Base-by-base conservation (phyloP, 1,284 basidiomycete species). In the Phellinidium pouzarii region DNA sequence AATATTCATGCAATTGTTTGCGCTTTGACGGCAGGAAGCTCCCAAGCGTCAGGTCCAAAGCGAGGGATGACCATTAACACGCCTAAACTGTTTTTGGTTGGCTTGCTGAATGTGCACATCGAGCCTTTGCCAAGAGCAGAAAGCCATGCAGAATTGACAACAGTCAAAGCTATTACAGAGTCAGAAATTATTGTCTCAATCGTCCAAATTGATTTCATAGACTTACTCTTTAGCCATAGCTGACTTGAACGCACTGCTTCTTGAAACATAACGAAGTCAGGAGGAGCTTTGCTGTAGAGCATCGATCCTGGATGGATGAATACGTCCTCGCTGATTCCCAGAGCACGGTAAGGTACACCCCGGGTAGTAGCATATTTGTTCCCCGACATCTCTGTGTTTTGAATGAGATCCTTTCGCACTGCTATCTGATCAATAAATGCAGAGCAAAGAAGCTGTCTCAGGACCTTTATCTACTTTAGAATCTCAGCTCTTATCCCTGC, bases 351-450 rank as follows among this genome's bases (percentile, higher is more conserved):
- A 0, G 93, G 74, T 6, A 99, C 81, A 12, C 87, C 85, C 56
- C 84, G 84, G 0, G 87, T 80, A 14, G 84, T 90, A 5, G 84
- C 75, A 67, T 80, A 88, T 60, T 91, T 84, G 31, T 75, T 69
- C 3, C 87, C 90, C n/a, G 75, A 71, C 2, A 72, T 69, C 1
- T 72, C 65, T 26, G 72, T 72, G 56, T 78, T 79, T 41, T 82
- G 75, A 8, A 86, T 76, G 43, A 92, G 67, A 63, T 98, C 94
- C 61, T 92, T 93, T 17, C 96, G 84, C 20, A 95, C 80, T 12
- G 96, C 96, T 2, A 98, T 82, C 66, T 97, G 94, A 68, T 99
- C 95, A 60, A 98, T 91, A 70, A 96, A 98, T 4, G 86, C 91
- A 1, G 94, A 87, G 0, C 89, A 78, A 44, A 99, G 67, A 17